A percentile compares a stretch with the other conserved stretches of the same genome.
These are phyloP conservation scores for Pseudogymnoascus sp. DNA, from an alignment of 2,329 filamentous ascomycete genomes.

Conservation along the genomic window DNA sequence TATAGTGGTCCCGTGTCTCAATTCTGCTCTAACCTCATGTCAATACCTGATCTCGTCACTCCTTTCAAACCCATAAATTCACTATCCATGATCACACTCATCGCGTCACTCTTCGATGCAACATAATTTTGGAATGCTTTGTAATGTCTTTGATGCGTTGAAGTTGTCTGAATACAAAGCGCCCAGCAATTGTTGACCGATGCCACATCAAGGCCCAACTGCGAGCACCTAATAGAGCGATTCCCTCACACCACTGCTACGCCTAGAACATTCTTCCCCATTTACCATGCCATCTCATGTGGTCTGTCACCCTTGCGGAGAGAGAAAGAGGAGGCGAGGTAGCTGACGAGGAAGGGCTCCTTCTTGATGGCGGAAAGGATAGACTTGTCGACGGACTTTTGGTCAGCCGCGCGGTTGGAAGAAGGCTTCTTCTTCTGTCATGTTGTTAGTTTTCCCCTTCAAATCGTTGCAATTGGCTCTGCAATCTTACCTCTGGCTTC, in stretches of 20 bases:
- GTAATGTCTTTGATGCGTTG: slow-evolving; percentile 10
- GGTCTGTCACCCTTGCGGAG: slow-evolving; percentile 99
- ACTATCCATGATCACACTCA: slow-evolving; percentile 6
- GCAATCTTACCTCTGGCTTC: slow-evolving; percentile 79
- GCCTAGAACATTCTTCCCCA: slow-evolving; percentile 22
- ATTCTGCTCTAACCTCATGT: slow-evolving; percentile 1
- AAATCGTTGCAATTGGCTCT: neutral
- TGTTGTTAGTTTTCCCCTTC: slow-evolving; percentile 14
- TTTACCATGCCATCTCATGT: slow-evolving; percentile 99
- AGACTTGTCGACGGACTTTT: slow-evolving; percentile 98
- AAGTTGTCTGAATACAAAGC: slow-evolving; percentile 10
- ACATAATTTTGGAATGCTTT: slow-evolving; percentile 8
- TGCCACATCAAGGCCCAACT: slow-evolving; percentile 8
- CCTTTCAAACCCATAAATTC: slow-evolving; percentile 5
- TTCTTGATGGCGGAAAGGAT: slow-evolving; percentile 96
- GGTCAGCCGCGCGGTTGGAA: slow-evolving; percentile 87
- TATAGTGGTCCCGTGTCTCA: neutral
- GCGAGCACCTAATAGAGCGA: slow-evolving; percentile 8
- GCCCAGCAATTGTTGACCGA: slow-evolving; percentile 9
- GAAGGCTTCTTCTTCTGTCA: slow-evolving; percentile 91
- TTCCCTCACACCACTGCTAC: slow-evolving; percentile 17
- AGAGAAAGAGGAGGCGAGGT: slow-evolving; percentile 94
- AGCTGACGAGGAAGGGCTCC: slow-evolving; percentile 86
- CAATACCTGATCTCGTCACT: slow-evolving; percentile 5
- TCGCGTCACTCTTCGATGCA: slow-evolving; percentile 1